These are phyloP conservation scores for Isabelozyma pseudorhagii DNA, from an alignment of 805 yeast genomes.

Conservation along the genomic window DNA sequence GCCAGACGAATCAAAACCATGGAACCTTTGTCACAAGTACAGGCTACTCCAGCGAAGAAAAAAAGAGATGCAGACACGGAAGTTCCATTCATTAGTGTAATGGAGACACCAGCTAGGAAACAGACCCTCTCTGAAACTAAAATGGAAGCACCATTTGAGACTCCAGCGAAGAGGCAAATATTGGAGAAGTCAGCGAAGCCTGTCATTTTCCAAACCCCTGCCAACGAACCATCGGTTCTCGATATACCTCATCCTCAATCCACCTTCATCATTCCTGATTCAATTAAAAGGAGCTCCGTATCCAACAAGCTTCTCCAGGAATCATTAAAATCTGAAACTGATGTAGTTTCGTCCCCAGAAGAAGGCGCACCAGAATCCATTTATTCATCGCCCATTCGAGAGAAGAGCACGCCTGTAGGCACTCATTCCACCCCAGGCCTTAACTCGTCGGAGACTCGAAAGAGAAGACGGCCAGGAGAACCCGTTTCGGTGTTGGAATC, in stretches of 20 bases:
- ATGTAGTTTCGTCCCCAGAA: background rate
- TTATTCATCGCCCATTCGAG: background rate
- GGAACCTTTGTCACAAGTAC: constrained; percentile 17
- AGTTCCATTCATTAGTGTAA: background rate
- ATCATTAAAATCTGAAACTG: background rate
- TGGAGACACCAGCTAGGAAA: background rate
- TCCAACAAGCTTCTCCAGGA: background rate
- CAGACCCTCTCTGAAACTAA: background rate
- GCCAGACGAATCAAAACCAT: constrained; percentile 16
- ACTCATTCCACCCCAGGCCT: background rate
- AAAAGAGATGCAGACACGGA: background rate
- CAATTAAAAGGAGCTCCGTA: background rate
- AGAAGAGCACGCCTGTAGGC: background rate
- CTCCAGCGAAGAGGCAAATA: too few relatives aligned
- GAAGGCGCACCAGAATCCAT: background rate
- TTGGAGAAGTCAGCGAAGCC: background rate
- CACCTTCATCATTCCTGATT: background rate
- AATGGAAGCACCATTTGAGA: background rate
- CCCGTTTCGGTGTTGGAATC: constrained; percentile 31
- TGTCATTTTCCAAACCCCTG: background rate
- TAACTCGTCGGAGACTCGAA: background rate
- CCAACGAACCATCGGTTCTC: background rate
- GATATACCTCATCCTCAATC: background rate
- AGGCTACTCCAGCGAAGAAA: constrained; percentile 25
- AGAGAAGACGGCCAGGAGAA: constrained; percentile 30